These are phyloP conservation scores for Rhizopus arrhizus DNA, from an alignment of 371 early-diverging fungal genomes.

Conservation along the genomic window DNA sequence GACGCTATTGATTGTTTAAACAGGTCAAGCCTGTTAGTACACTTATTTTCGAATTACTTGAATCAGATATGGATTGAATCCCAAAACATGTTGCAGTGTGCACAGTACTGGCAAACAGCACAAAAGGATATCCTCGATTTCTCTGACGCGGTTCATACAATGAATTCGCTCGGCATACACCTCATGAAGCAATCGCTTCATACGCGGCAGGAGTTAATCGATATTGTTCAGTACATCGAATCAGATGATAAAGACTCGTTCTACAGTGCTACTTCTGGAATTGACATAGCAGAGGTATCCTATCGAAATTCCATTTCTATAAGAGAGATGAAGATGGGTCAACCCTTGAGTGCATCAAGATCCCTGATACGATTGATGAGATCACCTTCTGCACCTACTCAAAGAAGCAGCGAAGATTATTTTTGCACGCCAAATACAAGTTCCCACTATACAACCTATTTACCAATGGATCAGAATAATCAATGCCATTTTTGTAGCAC, in stretches of 20 bases:
- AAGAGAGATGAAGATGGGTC: background rate
- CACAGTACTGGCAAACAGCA: background rate
- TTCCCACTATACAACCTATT: background rate
- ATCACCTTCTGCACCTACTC: slow-evolving; percentile 4
- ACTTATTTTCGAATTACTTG: slow-evolving; percentile 10
- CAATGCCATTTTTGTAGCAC: background rate
- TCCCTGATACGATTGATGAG: background rate
- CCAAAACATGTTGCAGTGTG: slow-evolving; percentile 18
- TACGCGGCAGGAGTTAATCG: slow-evolving; percentile 12
- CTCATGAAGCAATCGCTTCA: slow-evolving; percentile 16
- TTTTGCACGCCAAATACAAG: background rate
- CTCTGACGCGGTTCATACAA: slow-evolving; percentile 3
- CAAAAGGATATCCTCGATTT: background rate
- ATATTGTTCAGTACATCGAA: background rate
- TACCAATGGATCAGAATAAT: background rate
- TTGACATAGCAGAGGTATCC: background rate
- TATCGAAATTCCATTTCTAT: background rate
- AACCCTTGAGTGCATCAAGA: background rate
- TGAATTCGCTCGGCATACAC: slow-evolving; percentile 14
- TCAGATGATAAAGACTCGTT: slow-evolving; percentile 1
- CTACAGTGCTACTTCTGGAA: background rate
- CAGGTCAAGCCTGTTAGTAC: background rate
- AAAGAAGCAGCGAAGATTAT: background rate
- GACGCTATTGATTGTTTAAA: background rate
- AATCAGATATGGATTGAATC: slow-evolving; percentile 22